These are phyloP conservation scores for Psilocybe cubensis DNA, from an alignment of 768 basidiomycete genomes.

Conservation along the genomic window DNA sequence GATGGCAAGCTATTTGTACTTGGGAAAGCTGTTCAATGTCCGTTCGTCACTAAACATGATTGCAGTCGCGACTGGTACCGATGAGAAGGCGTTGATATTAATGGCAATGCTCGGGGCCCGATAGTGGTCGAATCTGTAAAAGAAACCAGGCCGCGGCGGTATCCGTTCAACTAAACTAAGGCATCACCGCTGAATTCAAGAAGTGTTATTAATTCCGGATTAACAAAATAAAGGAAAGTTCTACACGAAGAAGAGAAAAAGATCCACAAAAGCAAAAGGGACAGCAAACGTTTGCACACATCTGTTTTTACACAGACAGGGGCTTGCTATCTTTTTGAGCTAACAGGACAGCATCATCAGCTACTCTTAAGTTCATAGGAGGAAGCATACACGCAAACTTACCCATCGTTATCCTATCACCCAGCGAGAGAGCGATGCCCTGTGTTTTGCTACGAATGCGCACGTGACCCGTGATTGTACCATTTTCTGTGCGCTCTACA, in stretches of 20 bases:
- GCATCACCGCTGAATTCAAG: no score
- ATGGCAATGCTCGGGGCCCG: neutral
- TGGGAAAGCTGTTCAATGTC: no score
- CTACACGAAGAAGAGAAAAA: neutral
- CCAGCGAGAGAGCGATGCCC: conserved; percentile 92
- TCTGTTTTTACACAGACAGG: conserved; percentile 9
- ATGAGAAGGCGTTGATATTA: neutral
- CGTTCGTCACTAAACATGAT: neutral
- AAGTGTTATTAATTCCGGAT: neutral
- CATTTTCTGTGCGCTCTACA: conserved; percentile 84
- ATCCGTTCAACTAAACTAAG: no score
- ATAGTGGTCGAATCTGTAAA: neutral
- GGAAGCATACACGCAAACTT: conserved; percentile 15
- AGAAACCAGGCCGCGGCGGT: no score
- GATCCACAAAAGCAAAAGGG: neutral
- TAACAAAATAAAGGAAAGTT: neutral
- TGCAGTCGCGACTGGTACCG: neutral
- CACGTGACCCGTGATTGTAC: conserved; percentile 89
- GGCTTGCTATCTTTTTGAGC: conserved; percentile 27
- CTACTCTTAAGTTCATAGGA: neutral
- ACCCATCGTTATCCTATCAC: conserved; percentile 84
- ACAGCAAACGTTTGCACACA: neutral
- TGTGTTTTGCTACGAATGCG: conserved; percentile 97
- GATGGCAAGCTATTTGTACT: no score
- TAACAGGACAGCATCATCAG: neutral